Evolutionary conservation across 495 filamentous ascomycete species (phyloP).

Genomic region (Penicillium diatomitis): DNA sequence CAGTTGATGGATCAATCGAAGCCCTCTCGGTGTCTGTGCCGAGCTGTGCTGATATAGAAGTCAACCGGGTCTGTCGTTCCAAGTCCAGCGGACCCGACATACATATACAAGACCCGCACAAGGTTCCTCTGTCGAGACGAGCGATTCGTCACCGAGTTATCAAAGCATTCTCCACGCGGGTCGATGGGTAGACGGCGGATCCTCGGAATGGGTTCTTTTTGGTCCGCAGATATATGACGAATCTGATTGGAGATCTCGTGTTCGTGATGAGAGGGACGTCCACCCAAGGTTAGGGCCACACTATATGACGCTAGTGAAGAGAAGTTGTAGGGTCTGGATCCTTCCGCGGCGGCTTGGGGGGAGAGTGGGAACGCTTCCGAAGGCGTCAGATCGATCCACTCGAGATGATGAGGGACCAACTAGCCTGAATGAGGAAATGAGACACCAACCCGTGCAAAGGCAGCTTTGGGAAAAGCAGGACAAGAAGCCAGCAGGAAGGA

Average conservation of each 20-base stretch:
- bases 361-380: not conserved
- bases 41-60: too few relatives aligned
- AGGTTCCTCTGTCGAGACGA: too few relatives aligned
- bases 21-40: too few relatives aligned
- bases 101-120: not conserved
- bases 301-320: conserved; percentile 10
- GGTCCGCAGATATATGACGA: conserved; percentile 9
- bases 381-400: not conserved
- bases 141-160: too few relatives aligned
- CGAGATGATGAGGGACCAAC: not conserved
- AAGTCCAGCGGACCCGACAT: not conserved
- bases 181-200: not conserved
- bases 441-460: not conserved
- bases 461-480: not conserved
- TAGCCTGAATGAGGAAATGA: not conserved
- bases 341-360: not conserved
- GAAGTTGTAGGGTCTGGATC: not conserved
- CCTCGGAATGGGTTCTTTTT: not conserved
- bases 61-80: too few relatives aligned
- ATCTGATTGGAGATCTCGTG: conserved; percentile 5
- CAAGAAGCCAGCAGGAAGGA: not conserved
- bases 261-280: not conserved
- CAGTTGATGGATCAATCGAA: too few relatives aligned
- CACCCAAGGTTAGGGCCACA: not conserved
- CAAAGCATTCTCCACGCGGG: too few relatives aligned